Percentiles rank a stretch among this genome's conserved stretches.
Conservation (phyloP, 441 rosid genomes). For the Gossypium schwendimanii region DNA sequence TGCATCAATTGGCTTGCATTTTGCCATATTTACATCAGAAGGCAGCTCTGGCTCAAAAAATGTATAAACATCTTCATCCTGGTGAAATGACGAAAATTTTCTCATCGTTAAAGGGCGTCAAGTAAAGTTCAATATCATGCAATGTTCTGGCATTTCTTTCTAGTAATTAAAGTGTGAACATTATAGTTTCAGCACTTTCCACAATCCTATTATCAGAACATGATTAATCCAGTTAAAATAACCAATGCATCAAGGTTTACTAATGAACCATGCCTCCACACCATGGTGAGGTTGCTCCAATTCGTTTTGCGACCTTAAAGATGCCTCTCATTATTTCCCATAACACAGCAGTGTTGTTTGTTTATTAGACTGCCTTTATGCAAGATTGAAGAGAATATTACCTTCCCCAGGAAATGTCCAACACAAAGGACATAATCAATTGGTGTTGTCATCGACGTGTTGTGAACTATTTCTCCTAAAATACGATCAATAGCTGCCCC, state of each 20-base stretch:
- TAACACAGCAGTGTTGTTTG: not conserved
- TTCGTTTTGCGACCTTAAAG: not conserved
- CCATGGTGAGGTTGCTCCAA: not conserved
- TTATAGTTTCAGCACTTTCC: not conserved
- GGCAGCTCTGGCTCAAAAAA: slow-evolving; percentile 97
- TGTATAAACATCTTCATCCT: slow-evolving; percentile 96
- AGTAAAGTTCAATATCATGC: not conserved
- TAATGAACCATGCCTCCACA: not conserved
- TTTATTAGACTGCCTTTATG: slow-evolving; percentile 2
- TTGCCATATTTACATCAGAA: slow-evolving; percentile 41
- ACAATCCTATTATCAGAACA: not conserved
- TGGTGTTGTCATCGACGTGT: slow-evolving; percentile 80
- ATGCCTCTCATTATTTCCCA: not conserved
- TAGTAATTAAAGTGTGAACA: not conserved
- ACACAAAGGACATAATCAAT: slow-evolving; percentile 90
- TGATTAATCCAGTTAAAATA: not conserved
- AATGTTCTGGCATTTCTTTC: not conserved
- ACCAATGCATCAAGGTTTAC: not conserved
- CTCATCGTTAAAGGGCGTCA: not conserved
- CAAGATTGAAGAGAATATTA: slow-evolving; percentile 19
- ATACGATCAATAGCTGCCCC: slow-evolving; percentile 98
- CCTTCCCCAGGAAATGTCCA: slow-evolving; percentile 96
- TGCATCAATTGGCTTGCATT: slow-evolving; percentile 56
- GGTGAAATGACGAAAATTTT: not conserved
- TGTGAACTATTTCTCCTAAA: slow-evolving; percentile 90